phyloP scores from a whole-genome alignment of 2,329 filamentous ascomycete species.

The Aspergillus sp. region DNA sequence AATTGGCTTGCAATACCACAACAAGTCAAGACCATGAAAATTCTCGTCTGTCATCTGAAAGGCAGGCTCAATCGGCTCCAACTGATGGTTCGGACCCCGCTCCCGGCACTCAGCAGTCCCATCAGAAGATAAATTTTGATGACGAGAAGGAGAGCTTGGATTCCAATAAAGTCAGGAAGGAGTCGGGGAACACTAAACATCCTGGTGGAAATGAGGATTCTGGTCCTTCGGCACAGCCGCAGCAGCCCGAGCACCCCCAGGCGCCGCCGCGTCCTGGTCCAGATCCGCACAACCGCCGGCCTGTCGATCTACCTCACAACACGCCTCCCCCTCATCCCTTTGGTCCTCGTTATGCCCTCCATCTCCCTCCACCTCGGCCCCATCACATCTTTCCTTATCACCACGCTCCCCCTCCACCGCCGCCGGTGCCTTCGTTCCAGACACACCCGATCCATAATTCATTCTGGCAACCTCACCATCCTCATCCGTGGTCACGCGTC shows the following conservation, averaged over 20 bases:
- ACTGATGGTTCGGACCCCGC: background rate
- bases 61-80: background rate
- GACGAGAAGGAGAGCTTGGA: background rate
- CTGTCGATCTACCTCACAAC: background rate
- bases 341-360: background rate
- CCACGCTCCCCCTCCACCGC: background rate
- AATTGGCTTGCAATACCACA: constrained; percentile 20
- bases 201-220: background rate
- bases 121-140: background rate
- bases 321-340: background rate
- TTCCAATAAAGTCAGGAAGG: background rate
- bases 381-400: background rate
- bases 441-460: background rate
- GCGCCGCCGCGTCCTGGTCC: background rate
- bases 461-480: background rate
- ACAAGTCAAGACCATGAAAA: constrained; percentile 4
- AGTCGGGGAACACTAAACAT: background rate
- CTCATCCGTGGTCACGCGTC: background rate
- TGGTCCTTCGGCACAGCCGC: background rate
- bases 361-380: background rate
- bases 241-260: background rate
- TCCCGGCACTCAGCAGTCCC: background rate
- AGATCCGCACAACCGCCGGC: background rate
- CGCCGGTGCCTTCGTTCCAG: background rate
- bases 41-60: background rate